Evolutionary conservation across 78 protist genomes (phyloP).

Genomic region (Thecamonas trahens): DNA sequence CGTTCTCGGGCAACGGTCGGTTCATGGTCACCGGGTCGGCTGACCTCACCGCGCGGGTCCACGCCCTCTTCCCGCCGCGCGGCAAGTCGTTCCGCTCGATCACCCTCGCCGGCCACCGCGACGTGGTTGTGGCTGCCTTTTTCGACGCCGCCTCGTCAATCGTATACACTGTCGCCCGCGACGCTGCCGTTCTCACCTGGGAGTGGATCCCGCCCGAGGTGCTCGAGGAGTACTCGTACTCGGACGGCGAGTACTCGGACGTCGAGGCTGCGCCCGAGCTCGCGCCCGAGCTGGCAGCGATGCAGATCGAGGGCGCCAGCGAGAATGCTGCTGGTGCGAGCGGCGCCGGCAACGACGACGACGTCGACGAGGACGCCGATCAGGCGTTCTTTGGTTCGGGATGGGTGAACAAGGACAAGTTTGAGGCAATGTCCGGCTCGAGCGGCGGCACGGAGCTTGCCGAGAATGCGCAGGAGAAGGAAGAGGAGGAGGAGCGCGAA

Average conservation of each 20-base stretch:
- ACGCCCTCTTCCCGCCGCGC: conserved; percentile 12
- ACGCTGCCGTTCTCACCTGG: conserved; percentile 19
- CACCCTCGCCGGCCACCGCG: conserved; percentile 32
- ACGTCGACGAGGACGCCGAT: not conserved
- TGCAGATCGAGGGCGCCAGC: too few species aligned
- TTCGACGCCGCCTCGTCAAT: not conserved
- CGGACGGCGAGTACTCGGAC: too few species aligned
- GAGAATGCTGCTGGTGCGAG: too few species aligned
- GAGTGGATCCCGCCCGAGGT: too few species aligned
- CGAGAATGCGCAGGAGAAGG: too few species aligned
- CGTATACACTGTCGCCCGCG: conserved; percentile 14
- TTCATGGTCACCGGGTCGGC: conserved; percentile 17
- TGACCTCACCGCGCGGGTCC: conserved; percentile 30
- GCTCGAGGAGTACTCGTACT: too few species aligned
- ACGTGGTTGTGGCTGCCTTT: conserved; percentile 1
- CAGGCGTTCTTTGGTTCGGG: not conserved
- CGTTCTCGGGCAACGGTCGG: conserved; percentile 37
- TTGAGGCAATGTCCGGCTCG: too few species aligned
- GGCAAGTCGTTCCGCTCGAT: not conserved
- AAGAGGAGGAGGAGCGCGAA: too few species aligned
- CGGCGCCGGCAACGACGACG: not conserved
- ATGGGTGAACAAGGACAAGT: too few species aligned
- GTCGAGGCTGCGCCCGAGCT: too few species aligned
- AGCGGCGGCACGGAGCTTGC: too few species aligned
- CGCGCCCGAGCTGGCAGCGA: too few species aligned